Evolutionary conservation across 148 eudicot genomes (phyloP), one percentile per base, ranked within the genome.

Genomic region (Silene conica): DNA sequence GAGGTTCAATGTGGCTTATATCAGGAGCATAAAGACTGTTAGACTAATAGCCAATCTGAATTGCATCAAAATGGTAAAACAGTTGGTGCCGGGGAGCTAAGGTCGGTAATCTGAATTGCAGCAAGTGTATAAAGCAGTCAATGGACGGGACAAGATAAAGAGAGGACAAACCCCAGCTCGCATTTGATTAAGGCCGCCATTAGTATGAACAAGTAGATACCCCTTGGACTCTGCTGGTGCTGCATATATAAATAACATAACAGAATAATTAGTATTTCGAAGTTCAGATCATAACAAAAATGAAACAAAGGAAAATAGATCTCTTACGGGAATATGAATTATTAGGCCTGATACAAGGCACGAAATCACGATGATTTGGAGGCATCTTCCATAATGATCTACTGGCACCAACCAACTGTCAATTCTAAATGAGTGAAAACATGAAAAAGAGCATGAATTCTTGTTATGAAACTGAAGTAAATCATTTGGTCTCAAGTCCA

Each of bases 101-200:
- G 23, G 38, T 6, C 6, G 55, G 23, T 16, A 10, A n/a, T 65
- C 50, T 50, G 43, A 55, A 61, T 26, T 41, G 10, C 25, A 45
- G 25, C 18, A 46, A 61, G 34, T 8, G 43, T 34, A 41, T 41
- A 22, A 8, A 8, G 43, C 20, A 54, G 52, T 38, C 43, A 59
- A 62, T 10, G n/a, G 9, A 71, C 22, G 70, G 58, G 20, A 38
- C 1, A 41, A 26, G 69, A 70, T 74, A 55, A 63, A 58, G 12
- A 59, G 56, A 48, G 76, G 31, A 82, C 87, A 48, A 15, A 94
- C 98, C 93, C 98, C 98, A 63, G 97, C 96, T 75, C 98, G 89
- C 98, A 94, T 94, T 85, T 94, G 98, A 82, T 94, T 94, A 65
- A 94, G 96, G 62, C 98, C 98, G 11, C 98, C 98, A 87, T 94